phyloP scores from a whole-genome alignment of 306 rosid species.

The Carpinus viminea region DNA sequence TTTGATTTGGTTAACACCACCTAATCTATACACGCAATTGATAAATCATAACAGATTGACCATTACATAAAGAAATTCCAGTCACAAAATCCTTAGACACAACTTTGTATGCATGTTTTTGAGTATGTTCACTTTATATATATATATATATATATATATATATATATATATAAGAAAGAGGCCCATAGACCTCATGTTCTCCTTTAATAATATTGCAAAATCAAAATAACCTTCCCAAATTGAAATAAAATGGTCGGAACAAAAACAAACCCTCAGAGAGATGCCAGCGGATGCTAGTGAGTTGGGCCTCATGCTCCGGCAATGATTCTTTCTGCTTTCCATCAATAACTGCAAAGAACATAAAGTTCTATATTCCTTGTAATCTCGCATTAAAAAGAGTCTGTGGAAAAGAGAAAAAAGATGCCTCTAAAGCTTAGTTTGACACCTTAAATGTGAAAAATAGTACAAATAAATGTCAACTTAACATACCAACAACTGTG shows the following conservation, averaged over 20 bases:
- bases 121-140: background rate
- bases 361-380: slow-evolving; percentile 21
- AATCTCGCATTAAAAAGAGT: slow-evolving; percentile 24
- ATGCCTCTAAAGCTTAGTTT: slow-evolving; percentile 14
- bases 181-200: background rate
- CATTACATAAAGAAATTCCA: background rate
- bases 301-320: slow-evolving; percentile 83
- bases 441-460: slow-evolving; percentile 14
- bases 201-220: background rate
- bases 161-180: background rate
- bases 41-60: background rate
- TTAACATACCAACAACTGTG: slow-evolving; percentile 77
- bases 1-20: background rate
- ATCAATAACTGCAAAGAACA: slow-evolving; percentile 72
- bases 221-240: background rate
- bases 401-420: background rate
- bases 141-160: background rate
- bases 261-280: slow-evolving; percentile 72
- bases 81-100: background rate
- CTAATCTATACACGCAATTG: background rate
- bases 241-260: background rate
- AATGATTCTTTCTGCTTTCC: slow-evolving; percentile 75
- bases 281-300: slow-evolving; percentile 90
- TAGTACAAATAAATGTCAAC: slow-evolving; percentile 3
- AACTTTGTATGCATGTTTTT: background rate